Evolutionary conservation across 768 basidiomycete genomes (phyloP).

Genomic region (Tulasnella sp.): DNA sequence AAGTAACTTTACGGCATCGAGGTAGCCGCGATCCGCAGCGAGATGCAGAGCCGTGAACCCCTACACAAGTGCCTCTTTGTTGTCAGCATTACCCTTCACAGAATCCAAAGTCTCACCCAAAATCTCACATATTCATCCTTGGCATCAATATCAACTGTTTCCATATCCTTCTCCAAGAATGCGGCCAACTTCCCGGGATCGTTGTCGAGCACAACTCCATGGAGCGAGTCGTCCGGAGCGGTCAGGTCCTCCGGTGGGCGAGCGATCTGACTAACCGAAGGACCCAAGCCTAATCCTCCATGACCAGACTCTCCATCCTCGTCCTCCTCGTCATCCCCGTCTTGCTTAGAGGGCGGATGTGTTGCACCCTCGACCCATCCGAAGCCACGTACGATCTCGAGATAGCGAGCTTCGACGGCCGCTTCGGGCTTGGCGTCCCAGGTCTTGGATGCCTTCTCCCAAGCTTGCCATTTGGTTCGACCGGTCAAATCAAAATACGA

Average conservation of each 20-base stretch:
- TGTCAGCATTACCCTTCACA: neutral
- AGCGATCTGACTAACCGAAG: conserved; percentile 49
- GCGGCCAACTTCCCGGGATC: conserved; percentile 36
- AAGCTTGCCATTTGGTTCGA: conserved; percentile 82
- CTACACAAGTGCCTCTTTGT: conserved; percentile 31
- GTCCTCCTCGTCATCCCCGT: conserved; percentile 12
- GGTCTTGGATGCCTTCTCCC: conserved; percentile 31
- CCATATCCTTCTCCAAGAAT: conserved; percentile 30
- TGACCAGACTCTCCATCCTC: conserved; percentile 14
- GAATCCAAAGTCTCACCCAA: neutral
- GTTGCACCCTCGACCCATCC: conserved; percentile 42
- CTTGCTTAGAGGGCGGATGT: conserved; percentile 18
- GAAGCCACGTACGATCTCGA: conserved; percentile 52
- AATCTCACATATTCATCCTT: conserved; percentile 60
- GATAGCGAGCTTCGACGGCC: conserved; percentile 45
- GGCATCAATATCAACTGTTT: conserved; percentile 38
- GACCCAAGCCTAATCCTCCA: conserved; percentile 42
- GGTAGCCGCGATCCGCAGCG: conserved; percentile 71
- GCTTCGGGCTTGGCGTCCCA: conserved; percentile 42
- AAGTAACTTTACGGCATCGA: conserved; percentile 44
- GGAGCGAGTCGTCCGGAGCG: conserved; percentile 34
- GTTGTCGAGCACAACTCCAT: conserved; percentile 52
- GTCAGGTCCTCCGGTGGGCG: conserved; percentile 25
- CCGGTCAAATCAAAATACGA: conserved; percentile 69
- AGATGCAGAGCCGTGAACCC: conserved; percentile 83